Base-by-base conservation (phyloP, 306 rosid species). In the Astragalus glycyphyllos region DNA sequence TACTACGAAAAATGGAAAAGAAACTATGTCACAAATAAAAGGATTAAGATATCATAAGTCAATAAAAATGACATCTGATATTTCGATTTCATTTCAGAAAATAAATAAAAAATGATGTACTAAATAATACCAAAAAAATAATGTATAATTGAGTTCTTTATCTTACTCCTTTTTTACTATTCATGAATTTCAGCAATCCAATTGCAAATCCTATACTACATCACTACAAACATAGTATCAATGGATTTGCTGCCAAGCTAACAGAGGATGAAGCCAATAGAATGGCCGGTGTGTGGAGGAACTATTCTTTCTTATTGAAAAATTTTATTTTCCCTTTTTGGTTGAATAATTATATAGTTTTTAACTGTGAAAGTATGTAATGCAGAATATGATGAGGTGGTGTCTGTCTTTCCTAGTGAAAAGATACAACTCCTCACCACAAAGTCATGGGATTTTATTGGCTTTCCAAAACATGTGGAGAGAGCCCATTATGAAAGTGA, bases 371-470 rank as follows among this genome's bases (percentile, higher is more conserved):
- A 34, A 67, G 44, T 34, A 48, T 5, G 0, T 34, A 46, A 0
- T 72, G 65, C 49, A 86, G 90, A 41, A 73, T 80, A 59, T 75
- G 74, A 73, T 10, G 77, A 69, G 2, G 90, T 88, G 4, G 78
- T 88, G 31, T 88, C 93, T 2, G 85, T 88, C 13, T 85, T 88
- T 59, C 85, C 77, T 5, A 80, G 35, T 38, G n/a, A 7, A 75
- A 72, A 69, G 54, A 51, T 20, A 15, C 41, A 69, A 10, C 84
- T 76, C 11, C 86, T 66, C 0, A 88, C 90, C n/a, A 88, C 94
- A 61, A 81, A 49, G 67, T 88, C 89, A 1, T 88, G 89, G 88
- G 83, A 88, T 55, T 88, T 88, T 68, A 26, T 88, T 65, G 94
- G 88, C 4, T 79, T 88, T 32, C 68, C 81, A 0, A 11, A 23